Conservation (phyloP, 1,139 yeast genomes). For the Suhomyces panamericanus region DNA sequence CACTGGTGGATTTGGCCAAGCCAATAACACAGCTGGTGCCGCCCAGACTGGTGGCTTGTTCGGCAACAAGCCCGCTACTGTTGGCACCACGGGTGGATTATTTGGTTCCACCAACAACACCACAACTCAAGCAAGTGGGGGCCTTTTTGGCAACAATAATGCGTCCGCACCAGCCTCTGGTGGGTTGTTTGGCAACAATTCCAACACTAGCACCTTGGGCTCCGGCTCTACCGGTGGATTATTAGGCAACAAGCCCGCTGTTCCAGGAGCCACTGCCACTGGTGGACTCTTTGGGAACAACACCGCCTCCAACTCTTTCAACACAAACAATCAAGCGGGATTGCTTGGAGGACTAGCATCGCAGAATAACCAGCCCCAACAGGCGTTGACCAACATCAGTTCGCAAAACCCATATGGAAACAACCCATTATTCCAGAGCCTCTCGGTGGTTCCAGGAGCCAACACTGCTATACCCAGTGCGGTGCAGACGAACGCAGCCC, state of each 20-base stretch:
- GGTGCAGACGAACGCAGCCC: constrained; percentile 1
- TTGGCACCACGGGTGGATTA: constrained; percentile 15
- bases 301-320: constrained; percentile 8
- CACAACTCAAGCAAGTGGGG: constrained; percentile 19
- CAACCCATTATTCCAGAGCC: constrained; percentile 60
- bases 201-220: constrained; percentile 2
- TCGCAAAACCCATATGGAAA: constrained; percentile 73
- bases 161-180: constrained; percentile 11
- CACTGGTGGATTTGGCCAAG: constrained; percentile 20
- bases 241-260: constrained; percentile 17
- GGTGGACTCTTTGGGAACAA: constrained; percentile 23
- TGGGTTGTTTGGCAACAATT: constrained; percentile 29
- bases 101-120: constrained; percentile 17
- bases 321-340: constrained; percentile 6
- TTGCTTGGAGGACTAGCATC: constrained; percentile 16
- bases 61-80: constrained; percentile 20
- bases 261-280: constrained; percentile 10
- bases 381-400: constrained; percentile 44
- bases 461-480: constrained; percentile 6
- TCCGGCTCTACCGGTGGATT: constrained; percentile 15
- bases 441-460: constrained; percentile 16
- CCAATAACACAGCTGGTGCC: constrained; percentile 8
- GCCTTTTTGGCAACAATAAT: constrained; percentile 29
- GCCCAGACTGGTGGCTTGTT: constrained; percentile 29
- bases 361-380: constrained; percentile 27